Evolutionary conservation across 306 rosid genomes (phyloP), one percentile per base, ranked within the genome.

Genomic region (Styphnolobium japonicum): DNA sequence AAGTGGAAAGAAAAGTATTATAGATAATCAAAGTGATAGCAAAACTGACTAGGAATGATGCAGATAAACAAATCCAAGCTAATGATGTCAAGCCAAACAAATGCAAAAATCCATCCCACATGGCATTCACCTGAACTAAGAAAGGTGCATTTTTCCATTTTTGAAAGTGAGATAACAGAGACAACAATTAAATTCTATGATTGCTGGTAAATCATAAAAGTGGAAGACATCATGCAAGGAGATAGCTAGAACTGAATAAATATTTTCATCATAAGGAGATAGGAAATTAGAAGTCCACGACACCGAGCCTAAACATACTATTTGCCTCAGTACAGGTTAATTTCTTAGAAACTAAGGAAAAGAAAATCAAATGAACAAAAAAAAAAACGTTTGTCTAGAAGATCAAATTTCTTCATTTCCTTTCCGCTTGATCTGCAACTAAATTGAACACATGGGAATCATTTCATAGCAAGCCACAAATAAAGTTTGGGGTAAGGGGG

Each of bases 21-120:
- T 8, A 68, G 61, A 31, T 61, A 60, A 75, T 62, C 48, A 67
- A 79, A 39, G n/a, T 67, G 58, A 19, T 66, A 49, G 29, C 58
- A 73, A 73, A 36, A 75, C 62, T 43, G 11, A 46, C 22, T 45
- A 11, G 10, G 29, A 40, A 63, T 34, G 53, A 66, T 22, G 37
- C 16, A n/a, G 14, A 45, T 18, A 9, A 3, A 58, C 16, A 55
- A 36, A 31, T 23, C 65, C 53, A 34, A 78, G 29, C 23, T 56
- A 49, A 61, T 14, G 15, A n/a, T 60, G 46, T 27, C 56, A 57
- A 58, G 55, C 21, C 71, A 0, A 53, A 57, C 52, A 21, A 45
- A 69, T 10, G 45, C 71, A 69, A 61, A 58, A 37, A n/a, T 68
- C 53, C 21, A 57, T 19, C 43, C 69, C 36, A 14, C 52, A 22